Evolutionary conservation across 106 monocot species (phyloP).

Genomic region (Narthecium ossifragum): DNA sequence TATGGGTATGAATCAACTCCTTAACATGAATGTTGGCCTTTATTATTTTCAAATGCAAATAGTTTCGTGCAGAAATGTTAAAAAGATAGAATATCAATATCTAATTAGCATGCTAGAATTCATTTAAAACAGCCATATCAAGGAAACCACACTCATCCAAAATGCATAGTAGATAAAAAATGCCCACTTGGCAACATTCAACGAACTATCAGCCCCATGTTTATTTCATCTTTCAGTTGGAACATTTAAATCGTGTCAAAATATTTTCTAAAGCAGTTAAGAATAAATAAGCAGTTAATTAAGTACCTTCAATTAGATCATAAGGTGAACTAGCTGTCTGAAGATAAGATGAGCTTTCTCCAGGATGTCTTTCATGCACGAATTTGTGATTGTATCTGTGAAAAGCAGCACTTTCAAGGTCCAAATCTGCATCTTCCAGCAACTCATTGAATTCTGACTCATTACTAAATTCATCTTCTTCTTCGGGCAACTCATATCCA

Average conservation of each 20-base stretch:
- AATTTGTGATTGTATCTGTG: conserved; percentile 26
- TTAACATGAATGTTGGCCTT: too few relatives aligned
- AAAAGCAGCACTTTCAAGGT: conserved; percentile 20
- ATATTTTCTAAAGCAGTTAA: neutral
- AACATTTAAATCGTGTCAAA: neutral
- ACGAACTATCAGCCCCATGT: too few relatives aligned
- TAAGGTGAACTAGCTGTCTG: conserved; percentile 20
- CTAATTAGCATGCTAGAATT: too few relatives aligned
- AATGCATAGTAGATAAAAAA: too few relatives aligned
- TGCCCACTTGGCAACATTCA: too few relatives aligned
- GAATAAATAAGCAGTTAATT: neutral
- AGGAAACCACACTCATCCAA: too few relatives aligned
- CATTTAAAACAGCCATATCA: too few relatives aligned
- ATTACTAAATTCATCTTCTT: conserved; percentile 49
- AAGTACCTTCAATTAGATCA: conserved; percentile 29
- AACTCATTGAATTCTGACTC: conserved; percentile 40
- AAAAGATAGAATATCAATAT: too few relatives aligned
- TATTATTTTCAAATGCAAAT: too few relatives aligned
- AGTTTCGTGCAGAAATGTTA: too few relatives aligned
- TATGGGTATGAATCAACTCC: too few relatives aligned
- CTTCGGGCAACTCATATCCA: conserved; percentile 56
- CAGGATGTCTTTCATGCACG: conserved; percentile 21
- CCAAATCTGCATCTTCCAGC: conserved; percentile 35
- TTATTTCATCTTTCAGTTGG: too few relatives aligned
- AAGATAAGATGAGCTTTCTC: conserved; percentile 40